Base-by-base conservation (phyloP, 2,329 filamentous ascomycete species). In the Pseudocercospora eumusae region DNA sequence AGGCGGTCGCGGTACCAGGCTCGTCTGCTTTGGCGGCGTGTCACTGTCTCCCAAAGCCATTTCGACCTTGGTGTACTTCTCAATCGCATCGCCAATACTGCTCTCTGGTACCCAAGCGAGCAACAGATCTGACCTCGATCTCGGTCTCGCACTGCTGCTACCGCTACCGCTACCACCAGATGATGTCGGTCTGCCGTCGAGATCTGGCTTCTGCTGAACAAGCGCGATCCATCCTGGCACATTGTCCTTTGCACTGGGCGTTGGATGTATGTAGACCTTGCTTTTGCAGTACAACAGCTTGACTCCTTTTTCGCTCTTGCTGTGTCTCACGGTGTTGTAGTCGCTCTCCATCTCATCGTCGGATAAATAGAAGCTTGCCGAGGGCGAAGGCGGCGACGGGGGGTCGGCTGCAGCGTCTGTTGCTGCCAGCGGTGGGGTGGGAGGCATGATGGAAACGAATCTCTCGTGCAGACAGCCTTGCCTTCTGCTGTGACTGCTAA, bases 241-340 rank as follows among this genome's bases (percentile, higher is more conserved):
- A 69, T 99, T 99, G 80, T 99, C 95, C 79, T 93, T 96, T 60
- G 93, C 85, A 0, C 92, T 96, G 0, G 93, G 90, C 0, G 92
- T 92, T 0, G 95, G 95, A 76, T 99, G 95, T 47, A 99, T 88
- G 75, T 98, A 99, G 75, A 99, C 95, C 84, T 98, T 99, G 88
- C 92, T 97, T 80, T 99, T 99, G 20, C 92, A 93, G 72, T 90
- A 97, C 13, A 99, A 82, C 31, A 99, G 82, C 79, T 98, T 99
- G 50, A 99, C 95, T 1, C 93, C 95, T 67, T 86, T 86, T 15
- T 47, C 56, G 4, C 33, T 64, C 45, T 85, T 86, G 3, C 86
- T 85, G 73, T 96, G 91, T 4, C 91, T 89, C 72, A 99, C 92
- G 18, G 92, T 98, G 75, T 96, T 91, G 80, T 99, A 99, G 49